phyloP scores from a whole-genome alignment of 257 asterid genomes.

The Nemophila menziesii region DNA sequence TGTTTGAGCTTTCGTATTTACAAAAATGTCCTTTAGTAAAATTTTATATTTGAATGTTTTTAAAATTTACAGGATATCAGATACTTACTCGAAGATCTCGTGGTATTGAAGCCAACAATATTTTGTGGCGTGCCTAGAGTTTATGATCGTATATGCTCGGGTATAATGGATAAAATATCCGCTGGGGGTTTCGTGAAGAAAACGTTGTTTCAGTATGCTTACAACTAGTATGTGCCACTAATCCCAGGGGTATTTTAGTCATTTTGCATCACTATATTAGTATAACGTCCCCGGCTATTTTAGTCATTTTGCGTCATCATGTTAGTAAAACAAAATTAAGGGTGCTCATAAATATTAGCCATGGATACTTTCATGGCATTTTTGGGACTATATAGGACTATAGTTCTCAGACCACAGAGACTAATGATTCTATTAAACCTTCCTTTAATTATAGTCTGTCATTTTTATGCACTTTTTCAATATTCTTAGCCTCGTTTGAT shows the following conservation, averaged over 20 bases:
- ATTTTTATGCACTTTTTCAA: not conserved
- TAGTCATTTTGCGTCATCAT: too few species aligned
- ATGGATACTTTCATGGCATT: too few species aligned
- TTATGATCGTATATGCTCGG: slow-evolving; percentile 68
- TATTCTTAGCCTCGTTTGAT: not conserved
- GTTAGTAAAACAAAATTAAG: too few species aligned
- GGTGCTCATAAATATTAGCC: too few species aligned
- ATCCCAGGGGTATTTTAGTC: too few species aligned
- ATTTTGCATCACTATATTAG: too few species aligned
- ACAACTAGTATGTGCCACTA: slow-evolving; percentile 57
- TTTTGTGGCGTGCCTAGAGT: slow-evolving; percentile 96
- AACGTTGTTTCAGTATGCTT: slow-evolving; percentile 60
- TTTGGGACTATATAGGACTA: too few species aligned
- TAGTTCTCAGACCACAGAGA: too few species aligned
- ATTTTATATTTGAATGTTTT: not conserved
- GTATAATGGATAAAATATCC: slow-evolving; percentile 71
- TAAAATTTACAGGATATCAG: slow-evolving; percentile 58
- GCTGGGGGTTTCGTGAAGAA: slow-evolving; percentile 69
- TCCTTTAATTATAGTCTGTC: not conserved
- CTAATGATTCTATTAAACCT: not conserved
- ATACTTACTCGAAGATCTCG: slow-evolving; percentile 77
- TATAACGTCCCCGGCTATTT: too few species aligned
- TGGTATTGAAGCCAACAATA: slow-evolving; percentile 65
- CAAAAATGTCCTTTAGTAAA: not conserved
- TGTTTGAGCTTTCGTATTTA: not conserved